Evolutionary conservation across 192 early-diverging fungal species (phyloP), one percentile per base, ranked within the genome.

Genomic region (Rhizophagus clarus): DNA sequence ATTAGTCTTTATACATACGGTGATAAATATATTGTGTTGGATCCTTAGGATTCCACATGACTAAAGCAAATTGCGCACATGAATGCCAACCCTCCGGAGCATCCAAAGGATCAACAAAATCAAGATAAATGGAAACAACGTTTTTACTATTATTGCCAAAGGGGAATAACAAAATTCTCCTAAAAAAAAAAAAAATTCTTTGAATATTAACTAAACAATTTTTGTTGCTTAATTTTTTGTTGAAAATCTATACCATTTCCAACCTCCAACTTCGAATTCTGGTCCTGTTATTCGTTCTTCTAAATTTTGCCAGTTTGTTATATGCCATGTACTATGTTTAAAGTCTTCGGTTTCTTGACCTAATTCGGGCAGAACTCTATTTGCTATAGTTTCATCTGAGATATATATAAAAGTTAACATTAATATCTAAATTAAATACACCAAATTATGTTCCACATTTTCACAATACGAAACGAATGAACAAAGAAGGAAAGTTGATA

Each of bases 151-250:
- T 88, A 87, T 97, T 98, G 45, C 98, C 98, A 40, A 86, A 89
- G 42, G 97, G 96, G 83, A 98, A 99, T 31, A 98, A 81, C 4
- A 98, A 86, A 15, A 99, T 87, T 76, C 92, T 86, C 97, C 97
- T 96, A 80, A 49, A 28, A 15, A 6, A 2, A 32, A 32, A 3
- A 40, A 40, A 9, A 3, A n/a, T n/a, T 32, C 0, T 40, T 40
- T 40, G 7, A 40, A 40, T 9, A 40, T 8, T 4, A 40, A 40
- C 7, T 40, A 40, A 40, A 40, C 4, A 40, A 40, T 0, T 40
- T 40, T 8, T 9, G 4, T 0, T 4, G 1, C 1, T 2, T 32
- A 32, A 32, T n/a, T 8, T 40, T 40, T 40, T 6, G 5, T 40
- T 2, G 40, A 40, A 40, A 40, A 40, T 8, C 0, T 81, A 28